Evolutionary conservation across 176 grass and related monocot species (phyloP), one percentile per base, ranked within the genome.

Genomic region (Alopecurus myosuroides): DNA sequence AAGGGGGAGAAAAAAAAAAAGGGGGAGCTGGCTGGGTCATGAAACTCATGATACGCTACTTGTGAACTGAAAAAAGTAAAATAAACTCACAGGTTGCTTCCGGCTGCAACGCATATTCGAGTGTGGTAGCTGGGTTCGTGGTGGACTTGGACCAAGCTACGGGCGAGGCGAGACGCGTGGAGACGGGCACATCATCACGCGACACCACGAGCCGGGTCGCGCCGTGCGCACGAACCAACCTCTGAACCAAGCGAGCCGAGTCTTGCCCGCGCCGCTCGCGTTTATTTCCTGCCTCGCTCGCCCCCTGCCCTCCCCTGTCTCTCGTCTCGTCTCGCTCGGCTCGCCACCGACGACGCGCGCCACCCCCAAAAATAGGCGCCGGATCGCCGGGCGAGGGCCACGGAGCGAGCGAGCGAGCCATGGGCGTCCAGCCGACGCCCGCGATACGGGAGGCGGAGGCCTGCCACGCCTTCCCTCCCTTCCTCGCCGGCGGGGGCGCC

Each of bases 361-460:
- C 50, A n/a, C 44, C n/a, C 41, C 86, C 46, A 70, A 81, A 40
- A 62, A 81, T 85, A 85, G 82, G 73, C 52, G 80, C 64, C 70
- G 55, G 70, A 63, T 63, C 80, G 37, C 23, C 77, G 63, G 42
- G 60, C 60, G 77, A n/a, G n/a, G n/a, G n/a, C n/a, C n/a, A 74
- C 44, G 44, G 71, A 74, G 80, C 49, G 48, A 55, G 66, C 80
- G 25, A 36, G 68, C 64, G 0, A 49, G 15, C 46, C 15, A 82
- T 90, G 88, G 88, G 84, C 88, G 79, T 78, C 84, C 58, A 34
- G 41, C 11, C 82, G 76, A 35, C 88, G 77, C 77, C 79, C 72
- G 29, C 79, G n/a, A n/a, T n/a, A n/a, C n/a, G n/a, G n/a, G n/a
- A n/a, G n/a, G n/a, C n/a, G n/a, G n/a, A n/a, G n/a, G n/a, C n/a